Conservation (phyloP, 2,329 filamentous ascomycete species). For the Colletotrichum sublineola region DNA sequence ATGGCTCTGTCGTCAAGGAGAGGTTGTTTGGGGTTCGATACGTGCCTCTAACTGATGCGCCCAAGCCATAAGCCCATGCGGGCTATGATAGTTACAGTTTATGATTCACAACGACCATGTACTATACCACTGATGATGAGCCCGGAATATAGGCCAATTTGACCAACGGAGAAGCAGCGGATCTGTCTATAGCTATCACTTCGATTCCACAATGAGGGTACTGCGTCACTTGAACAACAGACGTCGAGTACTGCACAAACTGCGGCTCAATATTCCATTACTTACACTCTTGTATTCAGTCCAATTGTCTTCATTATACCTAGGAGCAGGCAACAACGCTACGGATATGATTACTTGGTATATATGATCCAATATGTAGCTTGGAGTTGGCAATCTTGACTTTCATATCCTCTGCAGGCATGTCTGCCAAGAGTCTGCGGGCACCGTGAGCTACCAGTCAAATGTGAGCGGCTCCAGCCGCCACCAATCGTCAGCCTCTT, state of each 20-base stretch:
- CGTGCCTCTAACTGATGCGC: conserved; percentile 82
- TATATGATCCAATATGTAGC: neutral
- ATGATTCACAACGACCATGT: neutral
- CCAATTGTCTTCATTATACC: too few species aligned
- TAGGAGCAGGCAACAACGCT: neutral
- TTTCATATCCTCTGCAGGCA: neutral
- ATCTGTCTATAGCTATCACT: too few species aligned
- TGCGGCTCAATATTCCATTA: neutral
- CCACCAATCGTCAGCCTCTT: neutral
- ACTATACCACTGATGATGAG: neutral
- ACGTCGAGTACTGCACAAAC: neutral
- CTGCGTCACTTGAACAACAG: neutral
- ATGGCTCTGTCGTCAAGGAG: conserved; percentile 72
- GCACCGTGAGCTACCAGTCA: neutral
- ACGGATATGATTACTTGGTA: neutral
- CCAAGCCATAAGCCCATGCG: conserved; percentile 47
- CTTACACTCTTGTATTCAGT: too few species aligned
- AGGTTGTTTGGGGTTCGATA: conserved; percentile 80
- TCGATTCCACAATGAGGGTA: neutral
- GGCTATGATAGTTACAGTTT: too few species aligned
- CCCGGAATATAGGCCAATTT: neutral
- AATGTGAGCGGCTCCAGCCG: neutral
- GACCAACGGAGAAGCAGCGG: neutral
- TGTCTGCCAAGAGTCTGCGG: neutral
- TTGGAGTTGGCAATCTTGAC: neutral